Conservation (phyloP, 331 rosid species). For the Malus hybrid region DNA sequence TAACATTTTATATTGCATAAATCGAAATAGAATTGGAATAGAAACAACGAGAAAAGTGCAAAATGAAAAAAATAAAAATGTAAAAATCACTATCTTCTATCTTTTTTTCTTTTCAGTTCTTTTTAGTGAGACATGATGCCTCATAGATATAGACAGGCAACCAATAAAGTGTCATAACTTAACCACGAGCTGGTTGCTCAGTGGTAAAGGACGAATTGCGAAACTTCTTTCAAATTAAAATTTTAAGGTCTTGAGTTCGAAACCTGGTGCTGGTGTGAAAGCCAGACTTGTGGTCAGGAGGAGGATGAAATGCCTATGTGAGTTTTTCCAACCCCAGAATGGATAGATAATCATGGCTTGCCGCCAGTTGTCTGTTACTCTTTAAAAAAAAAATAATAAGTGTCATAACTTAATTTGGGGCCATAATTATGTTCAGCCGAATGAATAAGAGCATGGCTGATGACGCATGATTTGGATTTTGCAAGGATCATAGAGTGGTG, state of each 20-base stretch:
- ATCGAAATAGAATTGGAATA: not conserved
- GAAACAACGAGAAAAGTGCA: not conserved
- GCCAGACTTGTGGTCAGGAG: no score
- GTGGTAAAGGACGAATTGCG: rapidly evolving
- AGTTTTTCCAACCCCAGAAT: rapidly evolving
- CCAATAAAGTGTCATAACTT: not conserved
- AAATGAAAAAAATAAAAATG: not conserved
- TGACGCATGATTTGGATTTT: not conserved
- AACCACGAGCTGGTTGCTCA: no score
- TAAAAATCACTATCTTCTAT: not conserved
- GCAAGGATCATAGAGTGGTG: not conserved
- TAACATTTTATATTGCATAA: no score
- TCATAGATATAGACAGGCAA: not conserved
- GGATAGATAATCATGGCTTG: rapidly evolving
- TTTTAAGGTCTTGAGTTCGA: no score
- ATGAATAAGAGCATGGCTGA: not conserved
- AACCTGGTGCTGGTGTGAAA: no score
- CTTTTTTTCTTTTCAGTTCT: not conserved
- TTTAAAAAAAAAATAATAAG: no score
- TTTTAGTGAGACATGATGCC: not conserved
- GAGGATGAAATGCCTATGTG: rapidly evolving
- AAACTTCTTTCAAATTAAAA: no score
- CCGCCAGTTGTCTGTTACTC: rapidly evolving
- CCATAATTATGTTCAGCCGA: conserved; percentile 2
- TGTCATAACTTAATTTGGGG: not conserved